These are phyloP conservation scores for Tolypocladium sp. DNA, from an alignment of 2,329 filamentous ascomycete genomes.

Conservation along the genomic window DNA sequence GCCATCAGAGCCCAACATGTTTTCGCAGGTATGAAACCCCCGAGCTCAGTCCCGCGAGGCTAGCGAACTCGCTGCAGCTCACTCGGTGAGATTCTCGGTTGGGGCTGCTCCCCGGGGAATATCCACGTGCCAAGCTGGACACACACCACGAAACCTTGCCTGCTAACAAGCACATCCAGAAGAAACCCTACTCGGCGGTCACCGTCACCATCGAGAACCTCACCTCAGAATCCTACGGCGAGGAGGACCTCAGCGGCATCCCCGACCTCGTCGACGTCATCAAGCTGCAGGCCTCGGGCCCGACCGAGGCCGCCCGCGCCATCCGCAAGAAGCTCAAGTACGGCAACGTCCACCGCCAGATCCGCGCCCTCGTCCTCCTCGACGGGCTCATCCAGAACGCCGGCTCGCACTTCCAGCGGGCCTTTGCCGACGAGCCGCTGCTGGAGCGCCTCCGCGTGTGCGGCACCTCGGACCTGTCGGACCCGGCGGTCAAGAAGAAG, in stretches of 20 bases:
- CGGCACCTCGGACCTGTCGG: conserved; percentile 75
- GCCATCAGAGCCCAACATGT: background rate
- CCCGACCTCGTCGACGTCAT: conserved; percentile 93
- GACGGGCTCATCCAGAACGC: conserved; percentile 95
- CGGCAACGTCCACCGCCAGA: conserved; percentile 84
- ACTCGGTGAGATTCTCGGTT: background rate
- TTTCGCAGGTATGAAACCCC: background rate
- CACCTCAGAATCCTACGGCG: conserved; percentile 80
- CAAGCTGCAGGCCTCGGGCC: conserved; percentile 77
- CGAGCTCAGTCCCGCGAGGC: background rate
- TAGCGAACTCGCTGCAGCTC: background rate
- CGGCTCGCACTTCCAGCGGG: conserved; percentile 74
- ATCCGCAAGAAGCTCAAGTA: conserved; percentile 99
- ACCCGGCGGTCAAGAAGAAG: conserved; percentile 78
- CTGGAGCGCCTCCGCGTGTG: conserved; percentile 85
- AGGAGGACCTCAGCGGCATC: conserved; percentile 85
- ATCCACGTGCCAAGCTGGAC: background rate
- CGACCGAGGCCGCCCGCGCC: conserved; percentile 81
- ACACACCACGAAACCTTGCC: background rate
- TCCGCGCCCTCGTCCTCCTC: conserved; percentile 78
- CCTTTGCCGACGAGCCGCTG: conserved; percentile 83
- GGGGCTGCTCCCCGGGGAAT: background rate
- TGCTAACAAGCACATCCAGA: conserved; percentile 11
- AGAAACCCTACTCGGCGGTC: conserved; percentile 85
- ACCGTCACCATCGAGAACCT: conserved; percentile 87